Conservation (phyloP, 306 rosid genomes). For the Vicia villosa region DNA sequence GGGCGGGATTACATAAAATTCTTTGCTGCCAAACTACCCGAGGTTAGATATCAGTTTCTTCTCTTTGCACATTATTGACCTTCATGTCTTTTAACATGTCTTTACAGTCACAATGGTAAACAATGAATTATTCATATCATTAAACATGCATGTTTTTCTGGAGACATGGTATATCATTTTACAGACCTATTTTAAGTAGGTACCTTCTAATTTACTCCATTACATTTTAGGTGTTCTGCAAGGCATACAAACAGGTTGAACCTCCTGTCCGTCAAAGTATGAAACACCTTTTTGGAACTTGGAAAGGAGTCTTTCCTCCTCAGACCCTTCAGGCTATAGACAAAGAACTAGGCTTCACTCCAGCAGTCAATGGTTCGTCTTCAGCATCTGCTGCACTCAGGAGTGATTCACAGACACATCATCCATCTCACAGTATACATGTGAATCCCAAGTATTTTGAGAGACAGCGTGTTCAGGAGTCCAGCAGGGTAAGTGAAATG, state of each 20-base stretch:
- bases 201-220: constrained; percentile 31
- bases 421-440: constrained; percentile 82
- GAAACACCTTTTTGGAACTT: constrained; percentile 97
- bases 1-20: constrained; percentile 85
- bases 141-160: background rate
- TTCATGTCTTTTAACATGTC: background rate
- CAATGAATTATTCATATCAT: background rate
- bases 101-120: background rate
- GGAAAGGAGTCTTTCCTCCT: constrained; percentile 90
- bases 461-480: constrained; percentile 87
- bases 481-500: constrained; percentile 62
- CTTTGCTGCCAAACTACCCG: constrained; percentile 81
- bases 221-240: constrained; percentile 79
- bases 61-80: background rate
- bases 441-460: constrained; percentile 94
- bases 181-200: constrained; percentile 22
- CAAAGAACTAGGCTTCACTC: constrained; percentile 74
- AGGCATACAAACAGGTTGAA: constrained; percentile 83
- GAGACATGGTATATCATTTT: background rate
- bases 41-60: constrained; percentile 62
- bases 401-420: constrained; percentile 70
- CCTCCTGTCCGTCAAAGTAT: constrained; percentile 69
- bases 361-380: constrained; percentile 60
- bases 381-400: constrained; percentile 52
- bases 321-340: constrained; percentile 78